Percentiles rank a stretch among this genome's conserved stretches.
These are phyloP conservation scores for Cladobotryum mycophilum DNA, from an alignment of 2,329 filamentous ascomycete genomes.

Conservation along the genomic window DNA sequence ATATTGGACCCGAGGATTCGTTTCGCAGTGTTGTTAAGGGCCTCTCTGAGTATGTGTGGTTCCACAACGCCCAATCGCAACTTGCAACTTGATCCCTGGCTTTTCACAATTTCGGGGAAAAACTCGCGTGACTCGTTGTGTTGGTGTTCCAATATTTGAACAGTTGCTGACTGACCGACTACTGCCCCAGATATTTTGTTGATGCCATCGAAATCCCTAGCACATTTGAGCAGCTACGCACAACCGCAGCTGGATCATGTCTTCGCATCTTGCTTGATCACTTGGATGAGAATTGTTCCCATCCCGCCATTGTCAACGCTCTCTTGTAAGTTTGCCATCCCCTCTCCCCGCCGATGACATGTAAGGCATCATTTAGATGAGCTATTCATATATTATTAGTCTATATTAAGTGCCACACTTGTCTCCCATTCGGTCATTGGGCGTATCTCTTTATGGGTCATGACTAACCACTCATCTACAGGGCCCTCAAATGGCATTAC, in stretches of 20 bases:
- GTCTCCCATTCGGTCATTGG: not conserved
- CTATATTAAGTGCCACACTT: not conserved
- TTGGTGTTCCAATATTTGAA: not conserved
- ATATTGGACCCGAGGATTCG: constrained; percentile 50
- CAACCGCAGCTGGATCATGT: constrained; percentile 55
- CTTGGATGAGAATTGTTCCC: constrained; percentile 55
- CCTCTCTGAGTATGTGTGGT: constrained; percentile 49
- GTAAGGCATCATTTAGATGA: too few species aligned
- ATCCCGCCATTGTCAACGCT: constrained; percentile 65
- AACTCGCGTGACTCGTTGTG: too few species aligned
- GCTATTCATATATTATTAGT: not conserved
- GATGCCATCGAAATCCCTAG: constrained; percentile 58
- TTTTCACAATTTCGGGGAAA: not conserved
- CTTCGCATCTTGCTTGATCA: constrained; percentile 56
- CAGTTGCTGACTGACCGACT: constrained; percentile 3
- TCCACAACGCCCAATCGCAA: not conserved
- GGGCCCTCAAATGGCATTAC: constrained; percentile 71
- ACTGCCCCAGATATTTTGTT: constrained; percentile 48
- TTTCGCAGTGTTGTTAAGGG: constrained; percentile 63
- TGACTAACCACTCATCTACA: constrained; percentile 27
- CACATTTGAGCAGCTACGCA: constrained; percentile 68
- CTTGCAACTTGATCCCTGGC: not conserved
- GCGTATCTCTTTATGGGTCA: not conserved
- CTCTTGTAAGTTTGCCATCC: constrained; percentile 52
- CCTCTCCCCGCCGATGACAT: too few species aligned